Evolutionary conservation across 805 yeast species (phyloP), one percentile per base, ranked within the genome.

Genomic region (Starmerella cellae): DNA sequence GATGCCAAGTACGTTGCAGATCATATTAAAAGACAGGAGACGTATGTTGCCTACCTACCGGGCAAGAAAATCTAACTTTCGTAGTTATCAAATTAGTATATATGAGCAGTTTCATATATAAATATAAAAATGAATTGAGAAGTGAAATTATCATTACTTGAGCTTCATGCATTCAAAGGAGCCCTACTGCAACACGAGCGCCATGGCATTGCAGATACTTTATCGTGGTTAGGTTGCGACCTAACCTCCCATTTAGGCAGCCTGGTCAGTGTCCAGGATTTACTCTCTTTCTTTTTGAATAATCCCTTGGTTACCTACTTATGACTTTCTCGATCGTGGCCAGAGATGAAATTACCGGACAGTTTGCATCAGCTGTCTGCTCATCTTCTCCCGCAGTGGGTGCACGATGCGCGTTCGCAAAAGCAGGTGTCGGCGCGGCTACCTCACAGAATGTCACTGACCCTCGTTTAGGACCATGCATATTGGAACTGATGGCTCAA

Each of bases 241-340:
- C n/a, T n/a, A n/a, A n/a, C n/a, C n/a, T n/a, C n/a, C n/a, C n/a
- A n/a, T n/a, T n/a, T n/a, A n/a, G n/a, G n/a, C n/a, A n/a, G n/a
- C n/a, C n/a, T n/a, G n/a, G n/a, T n/a, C n/a, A n/a, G n/a, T n/a
- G n/a, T n/a, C n/a, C n/a, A n/a, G n/a, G n/a, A n/a, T n/a, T n/a
- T n/a, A n/a, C n/a, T n/a, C n/a, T n/a, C n/a, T n/a, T n/a, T n/a
- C n/a, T n/a, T n/a, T n/a, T n/a, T n/a, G n/a, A n/a, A n/a, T n/a
- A n/a, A n/a, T n/a, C n/a, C n/a, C n/a, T n/a, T n/a, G n/a, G n/a
- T n/a, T n/a, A n/a, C n/a, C n/a, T n/a, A n/a, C n/a, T n/a, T n/a
- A 48, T 48, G 51, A 48, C 51, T 9, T 48, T 48, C 27, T 48
- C 51, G 9, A 46, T 48, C 36, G 51, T 48, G 1, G 49, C 49